phyloP scores from a whole-genome alignment of 2,329 filamentous ascomycete species.

The Monilinia vaccinii-corymbosi region DNA sequence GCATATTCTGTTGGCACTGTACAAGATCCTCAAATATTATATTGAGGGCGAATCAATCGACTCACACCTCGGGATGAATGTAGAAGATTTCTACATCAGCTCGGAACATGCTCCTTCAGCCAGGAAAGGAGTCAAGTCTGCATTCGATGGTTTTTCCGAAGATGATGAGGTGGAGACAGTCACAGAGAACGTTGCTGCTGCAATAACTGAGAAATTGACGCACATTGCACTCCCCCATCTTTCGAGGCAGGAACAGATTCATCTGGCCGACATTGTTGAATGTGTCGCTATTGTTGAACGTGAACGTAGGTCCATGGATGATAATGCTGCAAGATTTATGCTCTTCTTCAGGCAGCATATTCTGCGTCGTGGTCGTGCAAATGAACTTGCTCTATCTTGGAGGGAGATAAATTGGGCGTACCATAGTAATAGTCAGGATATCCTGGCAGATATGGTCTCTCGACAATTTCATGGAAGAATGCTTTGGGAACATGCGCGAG shows the following conservation, averaged over 20 bases:
- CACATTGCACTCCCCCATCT: conserved; percentile 68
- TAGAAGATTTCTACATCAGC: conserved; percentile 48
- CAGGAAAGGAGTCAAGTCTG: conserved; percentile 26
- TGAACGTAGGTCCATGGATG: conserved; percentile 80
- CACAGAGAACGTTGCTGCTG: conserved; percentile 59
- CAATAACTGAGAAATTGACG: conserved; percentile 69
- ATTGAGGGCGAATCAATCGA: conserved; percentile 74
- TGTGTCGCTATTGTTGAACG: conserved; percentile 77
- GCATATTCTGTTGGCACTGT: conserved; percentile 60
- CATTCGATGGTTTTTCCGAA: conserved; percentile 41
- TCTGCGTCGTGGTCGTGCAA: conserved; percentile 55
- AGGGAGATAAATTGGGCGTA: conserved; percentile 81
- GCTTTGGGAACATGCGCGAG: conserved; percentile 75
- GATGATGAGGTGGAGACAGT: conserved; percentile 54
- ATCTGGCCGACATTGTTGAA: conserved; percentile 74
- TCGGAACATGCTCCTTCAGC: conserved; percentile 18
- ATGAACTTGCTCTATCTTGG: conserved; percentile 59
- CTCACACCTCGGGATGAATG: conserved; percentile 59
- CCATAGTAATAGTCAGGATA: conserved; percentile 80
- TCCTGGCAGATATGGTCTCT: conserved; percentile 74
- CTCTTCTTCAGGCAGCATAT: conserved; percentile 79
- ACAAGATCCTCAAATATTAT: conserved; percentile 73
- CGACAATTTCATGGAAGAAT: conserved; percentile 71
- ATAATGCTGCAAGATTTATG: conserved; percentile 80
- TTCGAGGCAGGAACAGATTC: conserved; percentile 78